These are phyloP conservation scores for Psilocybe subaeruginosa DNA, from an alignment of 768 basidiomycete species.

Conservation along the genomic window DNA sequence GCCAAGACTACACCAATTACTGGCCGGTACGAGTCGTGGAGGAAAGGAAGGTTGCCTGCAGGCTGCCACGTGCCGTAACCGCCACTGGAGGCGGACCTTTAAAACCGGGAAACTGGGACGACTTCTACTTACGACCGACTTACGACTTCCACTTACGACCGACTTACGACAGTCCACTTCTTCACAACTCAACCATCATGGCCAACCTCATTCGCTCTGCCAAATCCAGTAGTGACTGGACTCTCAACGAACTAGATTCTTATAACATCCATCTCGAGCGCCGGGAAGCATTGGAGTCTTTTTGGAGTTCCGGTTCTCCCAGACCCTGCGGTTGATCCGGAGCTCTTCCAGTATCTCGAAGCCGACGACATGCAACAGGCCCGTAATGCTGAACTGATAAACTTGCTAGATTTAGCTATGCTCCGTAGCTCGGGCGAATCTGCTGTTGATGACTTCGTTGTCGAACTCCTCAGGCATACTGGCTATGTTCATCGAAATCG, in stretches of 20 bases:
- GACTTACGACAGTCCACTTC: background rate
- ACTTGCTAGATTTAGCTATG: conserved; percentile 29
- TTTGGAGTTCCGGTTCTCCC: too few relatives aligned
- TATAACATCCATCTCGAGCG: too few relatives aligned
- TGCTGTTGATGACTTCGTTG: conserved; percentile 33
- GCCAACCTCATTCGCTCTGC: background rate
- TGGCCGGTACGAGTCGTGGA: conserved; percentile 12
- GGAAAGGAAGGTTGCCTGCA: conserved; percentile 15
- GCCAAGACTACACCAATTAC: conserved; percentile 16
- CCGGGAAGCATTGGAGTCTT: too few relatives aligned
- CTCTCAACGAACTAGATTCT: too few relatives aligned
- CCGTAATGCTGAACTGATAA: too few relatives aligned
- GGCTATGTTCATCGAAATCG: conserved; percentile 28
- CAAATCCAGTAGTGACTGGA: too few relatives aligned
- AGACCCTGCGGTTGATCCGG: too few relatives aligned
- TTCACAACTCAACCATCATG: background rate
- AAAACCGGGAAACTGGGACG: conserved; percentile 4
- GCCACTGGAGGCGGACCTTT: conserved; percentile 10
- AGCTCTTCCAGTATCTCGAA: too few relatives aligned
- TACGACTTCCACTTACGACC: background rate
- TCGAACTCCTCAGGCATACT: conserved; percentile 25
- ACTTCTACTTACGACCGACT: background rate
- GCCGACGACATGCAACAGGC: too few relatives aligned
- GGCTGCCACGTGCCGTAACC: conserved; percentile 21
- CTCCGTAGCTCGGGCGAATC: conserved; percentile 10